These are phyloP conservation scores for Gautieria morchelliformis DNA, from an alignment of 768 basidiomycete species.

Conservation along the genomic window DNA sequence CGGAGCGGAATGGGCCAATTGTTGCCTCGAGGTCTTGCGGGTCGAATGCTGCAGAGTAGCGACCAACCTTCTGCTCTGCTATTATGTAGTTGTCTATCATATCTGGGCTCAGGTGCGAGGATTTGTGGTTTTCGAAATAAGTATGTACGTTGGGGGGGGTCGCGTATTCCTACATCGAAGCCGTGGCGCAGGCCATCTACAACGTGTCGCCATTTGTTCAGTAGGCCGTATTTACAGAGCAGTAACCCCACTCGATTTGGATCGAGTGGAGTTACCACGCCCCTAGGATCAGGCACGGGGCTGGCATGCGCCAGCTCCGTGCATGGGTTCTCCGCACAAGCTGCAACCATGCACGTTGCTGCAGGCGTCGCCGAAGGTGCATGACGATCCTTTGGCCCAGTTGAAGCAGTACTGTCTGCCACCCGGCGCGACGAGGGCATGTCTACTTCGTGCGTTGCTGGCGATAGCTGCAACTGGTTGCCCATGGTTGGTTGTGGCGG, in stretches of 20 bases:
- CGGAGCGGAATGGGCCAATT: slow-evolving; percentile 32
- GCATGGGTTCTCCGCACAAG: slow-evolving; percentile 18
- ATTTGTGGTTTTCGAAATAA: slow-evolving; percentile 28
- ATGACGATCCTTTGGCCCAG: slow-evolving; percentile 17
- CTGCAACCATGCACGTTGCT: too few relatives aligned
- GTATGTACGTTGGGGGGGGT: slow-evolving; percentile 11
- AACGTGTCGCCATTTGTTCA: slow-evolving; percentile 20
- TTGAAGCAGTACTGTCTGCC: slow-evolving; percentile 17
- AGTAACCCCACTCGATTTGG: slow-evolving; percentile 10
- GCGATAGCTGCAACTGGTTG: slow-evolving; percentile 12
- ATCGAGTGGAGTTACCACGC: slow-evolving; percentile 24
- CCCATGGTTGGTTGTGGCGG: slow-evolving; percentile 15
- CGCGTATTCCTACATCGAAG: slow-evolving; percentile 26
- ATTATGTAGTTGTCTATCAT: slow-evolving; percentile 27
- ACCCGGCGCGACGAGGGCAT: slow-evolving; percentile 16
- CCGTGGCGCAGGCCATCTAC: slow-evolving; percentile 23
- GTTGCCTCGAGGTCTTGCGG: slow-evolving; percentile 14
- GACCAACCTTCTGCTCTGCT: slow-evolving; percentile 19
- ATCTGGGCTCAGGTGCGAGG: slow-evolving; percentile 16
- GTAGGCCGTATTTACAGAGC: slow-evolving; percentile 12
- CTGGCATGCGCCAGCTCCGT: too few relatives aligned
- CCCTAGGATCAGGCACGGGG: too few relatives aligned
- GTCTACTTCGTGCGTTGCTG: slow-evolving; percentile 1
- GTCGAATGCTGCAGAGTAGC: slow-evolving; percentile 23
- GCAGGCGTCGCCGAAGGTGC: slow-evolving; percentile 13